Conservation (phyloP, 1,284 basidiomycete species). For the Austroboletus niveus region DNA sequence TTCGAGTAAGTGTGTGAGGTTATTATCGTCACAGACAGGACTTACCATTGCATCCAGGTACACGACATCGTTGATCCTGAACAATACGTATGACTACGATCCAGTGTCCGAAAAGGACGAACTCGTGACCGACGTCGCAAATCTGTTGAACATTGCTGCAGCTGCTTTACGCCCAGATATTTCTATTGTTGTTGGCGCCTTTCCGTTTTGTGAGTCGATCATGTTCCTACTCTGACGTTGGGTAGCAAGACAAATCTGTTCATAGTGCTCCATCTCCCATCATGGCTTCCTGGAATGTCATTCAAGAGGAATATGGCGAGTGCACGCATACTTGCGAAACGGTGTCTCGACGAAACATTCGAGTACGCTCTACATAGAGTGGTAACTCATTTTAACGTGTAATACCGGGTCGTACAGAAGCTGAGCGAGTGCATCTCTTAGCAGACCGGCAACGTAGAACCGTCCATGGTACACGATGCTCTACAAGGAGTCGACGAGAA, state of each 20-base stretch:
- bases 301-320: background rate
- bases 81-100: background rate
- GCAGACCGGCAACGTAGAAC: background rate
- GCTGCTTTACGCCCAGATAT: slow-evolving; percentile 4
- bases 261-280: slow-evolving; percentile 5
- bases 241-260: background rate
- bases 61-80: slow-evolving; percentile 12
- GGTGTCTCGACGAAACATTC: background rate
- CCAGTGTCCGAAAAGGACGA: background rate
- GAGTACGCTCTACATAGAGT: background rate
- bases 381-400: background rate
- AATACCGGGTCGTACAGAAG: background rate
- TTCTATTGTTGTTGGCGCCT: background rate
- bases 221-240: background rate
- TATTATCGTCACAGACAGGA: no score
- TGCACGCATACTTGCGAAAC: background rate
- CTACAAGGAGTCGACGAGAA: background rate
- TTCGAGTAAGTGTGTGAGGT: no score
- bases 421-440: background rate
- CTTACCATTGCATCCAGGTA: background rate
- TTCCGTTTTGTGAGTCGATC: background rate
- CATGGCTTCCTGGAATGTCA: slow-evolving; percentile 4
- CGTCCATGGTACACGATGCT: background rate
- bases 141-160: background rate
- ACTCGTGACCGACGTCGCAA: background rate